A percentile compares a stretch with the other conserved stretches of the same genome.
phyloP scores from a whole-genome alignment of 225 moss, liverwort and hornwort species.

The Polytrichum commune region DNA sequence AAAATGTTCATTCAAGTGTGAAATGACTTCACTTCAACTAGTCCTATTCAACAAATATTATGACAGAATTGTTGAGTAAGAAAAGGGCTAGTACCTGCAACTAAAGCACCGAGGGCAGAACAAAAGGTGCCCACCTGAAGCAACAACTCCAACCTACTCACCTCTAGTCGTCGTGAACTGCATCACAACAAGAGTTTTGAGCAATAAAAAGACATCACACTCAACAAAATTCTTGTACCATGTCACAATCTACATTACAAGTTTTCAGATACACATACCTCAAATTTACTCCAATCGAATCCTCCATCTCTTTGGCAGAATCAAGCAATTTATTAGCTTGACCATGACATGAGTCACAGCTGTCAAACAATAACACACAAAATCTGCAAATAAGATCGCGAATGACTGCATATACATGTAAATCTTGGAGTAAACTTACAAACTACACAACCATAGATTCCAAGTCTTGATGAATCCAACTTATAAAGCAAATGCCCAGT shows the following conservation, averaged over 20 bases:
- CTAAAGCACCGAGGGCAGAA: conserved; percentile 90
- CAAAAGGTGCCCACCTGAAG: conserved; percentile 99
- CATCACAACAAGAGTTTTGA: conserved; percentile 2
- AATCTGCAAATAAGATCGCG: background rate
- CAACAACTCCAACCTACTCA: conserved; percentile 91
- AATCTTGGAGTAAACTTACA: background rate
- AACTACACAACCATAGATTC: too few species aligned
- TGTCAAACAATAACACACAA: conserved; percentile 16
- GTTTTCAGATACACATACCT: conserved; percentile 43
- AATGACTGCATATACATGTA: too few species aligned
- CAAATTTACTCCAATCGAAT: conserved; percentile 88
- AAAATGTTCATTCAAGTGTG: background rate
- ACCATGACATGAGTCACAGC: conserved; percentile 96
- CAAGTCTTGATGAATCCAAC: too few species aligned
- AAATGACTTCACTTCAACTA: background rate
- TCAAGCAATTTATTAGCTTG: conserved; percentile 91
- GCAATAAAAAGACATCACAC: background rate
- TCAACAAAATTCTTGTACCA: too few species aligned
- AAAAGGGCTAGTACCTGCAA: conserved; percentile 59
- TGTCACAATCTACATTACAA: background rate
- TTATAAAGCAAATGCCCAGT: too few species aligned
- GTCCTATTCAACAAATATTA: background rate
- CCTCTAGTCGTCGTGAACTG: conserved; percentile 96
- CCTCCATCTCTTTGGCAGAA: conserved; percentile 97
- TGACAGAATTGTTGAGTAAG: too few species aligned